Conservation (phyloP, 2,329 filamentous ascomycete genomes). For the Akanthomyces uredinophilus region DNA sequence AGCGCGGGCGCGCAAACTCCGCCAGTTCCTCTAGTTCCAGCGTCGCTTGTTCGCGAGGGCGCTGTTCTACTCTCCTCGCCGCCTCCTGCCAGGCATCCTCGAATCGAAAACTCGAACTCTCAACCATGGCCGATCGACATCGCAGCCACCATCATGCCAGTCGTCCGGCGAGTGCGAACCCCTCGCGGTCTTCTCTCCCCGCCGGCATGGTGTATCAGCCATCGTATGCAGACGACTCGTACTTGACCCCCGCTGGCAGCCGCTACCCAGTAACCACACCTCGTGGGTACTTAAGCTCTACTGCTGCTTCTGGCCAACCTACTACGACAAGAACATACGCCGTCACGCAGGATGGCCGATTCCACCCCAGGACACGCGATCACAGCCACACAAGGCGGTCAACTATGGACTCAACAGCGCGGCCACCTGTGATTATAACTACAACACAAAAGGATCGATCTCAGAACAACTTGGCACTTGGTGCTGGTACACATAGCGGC, state of each 20-base stretch:
- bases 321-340: slow-evolving; percentile 53
- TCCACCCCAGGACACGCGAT: slow-evolving; percentile 43
- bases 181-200: slow-evolving; percentile 51
- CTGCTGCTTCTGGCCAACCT: slow-evolving; percentile 30
- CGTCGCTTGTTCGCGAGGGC: not conserved
- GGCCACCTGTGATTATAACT: slow-evolving; percentile 54
- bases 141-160: slow-evolving; percentile 35
- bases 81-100: not conserved
- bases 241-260: slow-evolving; percentile 44
- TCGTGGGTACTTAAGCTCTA: slow-evolving; percentile 29
- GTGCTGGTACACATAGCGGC: slow-evolving; percentile 28
- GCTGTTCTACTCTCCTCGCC: not conserved
- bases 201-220: slow-evolving; percentile 45
- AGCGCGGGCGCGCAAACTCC: not conserved
- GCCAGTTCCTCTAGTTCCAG: not conserved
- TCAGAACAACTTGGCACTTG: slow-evolving; percentile 36
- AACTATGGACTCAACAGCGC: slow-evolving; percentile 44
- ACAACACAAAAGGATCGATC: slow-evolving; percentile 42
- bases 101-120: not conserved
- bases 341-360: slow-evolving; percentile 46
- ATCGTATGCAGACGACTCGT: slow-evolving; percentile 49
- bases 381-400: slow-evolving; percentile 45
- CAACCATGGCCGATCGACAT: slow-evolving; percentile 44
- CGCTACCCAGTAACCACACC: slow-evolving; percentile 28
- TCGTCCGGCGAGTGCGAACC: slow-evolving; percentile 41